A percentile compares a stretch with the other conserved stretches of the same genome.
phyloP scores from a whole-genome alignment of 1,284 basidiomycete species.

The Moesziomyces sp. region DNA sequence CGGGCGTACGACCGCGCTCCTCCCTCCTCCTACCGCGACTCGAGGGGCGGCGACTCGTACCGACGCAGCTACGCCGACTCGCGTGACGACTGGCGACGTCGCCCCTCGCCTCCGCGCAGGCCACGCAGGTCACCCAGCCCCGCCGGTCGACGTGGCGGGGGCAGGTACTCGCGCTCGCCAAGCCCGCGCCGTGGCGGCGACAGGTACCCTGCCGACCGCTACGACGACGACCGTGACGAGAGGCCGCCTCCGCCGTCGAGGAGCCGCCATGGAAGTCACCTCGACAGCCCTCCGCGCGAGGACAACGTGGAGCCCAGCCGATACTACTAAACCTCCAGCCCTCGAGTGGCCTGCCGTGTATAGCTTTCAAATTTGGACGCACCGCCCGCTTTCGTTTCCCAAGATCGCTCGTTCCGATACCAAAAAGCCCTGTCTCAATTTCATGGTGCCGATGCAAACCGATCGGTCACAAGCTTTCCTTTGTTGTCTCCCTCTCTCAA shows the following conservation, averaged over 20 bases:
- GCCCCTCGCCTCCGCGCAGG: slow-evolving; percentile 40
- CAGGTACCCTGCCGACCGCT: slow-evolving; percentile 17
- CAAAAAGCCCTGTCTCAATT: background rate
- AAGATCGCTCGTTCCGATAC: background rate
- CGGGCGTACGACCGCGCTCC: slow-evolving; percentile 32
- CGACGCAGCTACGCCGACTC: slow-evolving; percentile 40
- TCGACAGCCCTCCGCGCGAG: slow-evolving; percentile 50
- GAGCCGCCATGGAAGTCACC: slow-evolving; percentile 40
- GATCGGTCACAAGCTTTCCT: background rate
- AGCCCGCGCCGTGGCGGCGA: slow-evolving; percentile 32
- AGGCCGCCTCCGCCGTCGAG: slow-evolving; percentile 30
- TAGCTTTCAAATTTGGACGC: too few species aligned
- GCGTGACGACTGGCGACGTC: slow-evolving; percentile 53
- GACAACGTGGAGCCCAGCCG: slow-evolving; percentile 45
- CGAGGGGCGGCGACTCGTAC: slow-evolving; percentile 31
- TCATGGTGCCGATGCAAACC: background rate
- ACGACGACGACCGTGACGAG: slow-evolving; percentile 30
- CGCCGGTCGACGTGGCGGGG: slow-evolving; percentile 13
- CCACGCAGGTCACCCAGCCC: slow-evolving; percentile 44
- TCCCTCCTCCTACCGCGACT: slow-evolving; percentile 23
- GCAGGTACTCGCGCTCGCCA: slow-evolving; percentile 44
- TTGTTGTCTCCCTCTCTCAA: background rate
- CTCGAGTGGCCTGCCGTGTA: too few species aligned
- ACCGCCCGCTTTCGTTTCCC: background rate
- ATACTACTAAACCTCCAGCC: slow-evolving; percentile 16